Base-by-base conservation (phyloP, 768 basidiomycete genomes). In the Agrocybe chaxingu region DNA sequence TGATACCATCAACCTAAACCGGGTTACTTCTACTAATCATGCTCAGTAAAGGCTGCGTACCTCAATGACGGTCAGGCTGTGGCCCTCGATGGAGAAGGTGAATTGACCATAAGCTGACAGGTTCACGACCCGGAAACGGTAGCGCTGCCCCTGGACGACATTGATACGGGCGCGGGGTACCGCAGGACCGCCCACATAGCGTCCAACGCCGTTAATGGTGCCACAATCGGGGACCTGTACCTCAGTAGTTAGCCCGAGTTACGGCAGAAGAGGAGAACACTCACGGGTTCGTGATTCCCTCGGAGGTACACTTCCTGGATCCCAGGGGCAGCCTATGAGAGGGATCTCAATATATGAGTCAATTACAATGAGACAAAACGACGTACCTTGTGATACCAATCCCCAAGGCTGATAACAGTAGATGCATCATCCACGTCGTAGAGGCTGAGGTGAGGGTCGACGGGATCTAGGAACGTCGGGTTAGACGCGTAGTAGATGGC, bases 51-150 rank as follows among this genome's bases (percentile, higher is more conserved):
- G 57, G 30, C 57, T 62, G 50, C 29, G 8, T 42, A 54, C 60
- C 58, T 66, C 57, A 33, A 58, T 58, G 30, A 58, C 53, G 48
- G 62, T 68, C 49, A 66, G 43, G 2, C 54, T 39, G 36, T 70
- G 65, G 1, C 68, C 61, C 16, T 73, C 70, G 19, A 75, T 58
- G 0, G 70, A 72, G 52, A 75, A 66, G 3, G 56, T 62, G 64
- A 71, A 74, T 32, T 63, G 66, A 8, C 70, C 69, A 34, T 73
- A 67, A 50, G 79, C 80, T 13, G 78, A 77, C 19, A 69, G 70
- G 45, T 73, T 73, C 57, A 84, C 62, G 10, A 84, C 48, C 8
- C 81, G 78, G 66, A 83, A 74, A 37, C 82, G 75, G 58, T 82
- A 82, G 34, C 78, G 68, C 45, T 69, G 68, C 9, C 73, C 75